These are phyloP conservation scores for Phaseolus lunatus DNA, from an alignment of 306 rosid genomes.

Conservation along the genomic window DNA sequence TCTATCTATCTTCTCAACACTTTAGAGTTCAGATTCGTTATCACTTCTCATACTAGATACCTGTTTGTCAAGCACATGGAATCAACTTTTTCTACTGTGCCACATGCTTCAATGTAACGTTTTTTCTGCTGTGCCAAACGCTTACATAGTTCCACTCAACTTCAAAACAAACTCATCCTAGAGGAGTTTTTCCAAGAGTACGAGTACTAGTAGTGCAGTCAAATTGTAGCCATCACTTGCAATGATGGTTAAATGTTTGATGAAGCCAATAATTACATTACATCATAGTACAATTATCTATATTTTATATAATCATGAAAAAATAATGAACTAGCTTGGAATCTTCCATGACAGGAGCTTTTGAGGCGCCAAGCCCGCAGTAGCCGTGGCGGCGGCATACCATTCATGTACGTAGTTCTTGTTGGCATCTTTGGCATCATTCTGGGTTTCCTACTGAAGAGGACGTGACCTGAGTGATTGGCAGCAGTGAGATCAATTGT, in stretches of 20 bases:
- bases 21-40: neutral
- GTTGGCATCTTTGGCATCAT: conserved; percentile 77
- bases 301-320: neutral
- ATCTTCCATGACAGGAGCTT: conserved; percentile 59
- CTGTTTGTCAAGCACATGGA: neutral
- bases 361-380: conserved; percentile 58
- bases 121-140: neutral
- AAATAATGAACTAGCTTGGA: conserved; percentile 1
- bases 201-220: neutral
- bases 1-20: neutral
- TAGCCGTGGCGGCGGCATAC: conserved; percentile 55
- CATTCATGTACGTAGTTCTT: conserved; percentile 63
- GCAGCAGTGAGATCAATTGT: conserved; percentile 47
- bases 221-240: neutral
- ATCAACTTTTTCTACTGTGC: neutral
- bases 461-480: conserved; percentile 55
- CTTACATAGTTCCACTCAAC: neutral
- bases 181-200: neutral
- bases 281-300: conserved; percentile 4
- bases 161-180: neutral
- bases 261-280: neutral
- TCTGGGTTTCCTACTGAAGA: conserved; percentile 82
- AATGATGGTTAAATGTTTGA: neutral
- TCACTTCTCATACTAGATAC: neutral
- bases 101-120: neutral